Conservation (phyloP, 1,139 yeast genomes). For the Kurtzmaniella quercitrusa region DNA sequence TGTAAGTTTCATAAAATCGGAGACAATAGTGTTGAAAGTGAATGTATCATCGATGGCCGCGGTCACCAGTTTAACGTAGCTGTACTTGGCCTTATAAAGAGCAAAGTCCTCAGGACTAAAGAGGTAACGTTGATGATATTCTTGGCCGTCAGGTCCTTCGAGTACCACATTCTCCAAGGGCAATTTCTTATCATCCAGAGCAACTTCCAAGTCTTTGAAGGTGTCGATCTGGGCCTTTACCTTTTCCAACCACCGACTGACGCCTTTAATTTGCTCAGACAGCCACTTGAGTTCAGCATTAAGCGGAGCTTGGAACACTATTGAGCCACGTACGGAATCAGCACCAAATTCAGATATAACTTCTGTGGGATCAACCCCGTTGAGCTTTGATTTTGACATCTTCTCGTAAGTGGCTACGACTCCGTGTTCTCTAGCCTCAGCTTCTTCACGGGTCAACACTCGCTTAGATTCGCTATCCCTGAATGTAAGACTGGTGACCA, state of each 20-base stretch:
- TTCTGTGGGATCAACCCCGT: slow-evolving; percentile 86
- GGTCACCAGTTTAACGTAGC: slow-evolving; percentile 40
- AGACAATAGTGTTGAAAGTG: slow-evolving; percentile 77
- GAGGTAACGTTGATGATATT: slow-evolving; percentile 4
- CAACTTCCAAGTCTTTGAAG: not conserved
- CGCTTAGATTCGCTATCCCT: slow-evolving; percentile 67
- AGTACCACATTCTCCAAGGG: not conserved
- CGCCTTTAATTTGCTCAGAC: slow-evolving; percentile 78
- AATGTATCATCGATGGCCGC: slow-evolving; percentile 55
- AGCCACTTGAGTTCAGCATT: slow-evolving; percentile 85
- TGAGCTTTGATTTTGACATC: slow-evolving; percentile 93
- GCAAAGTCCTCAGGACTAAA: not conserved
- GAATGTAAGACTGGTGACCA: slow-evolving; percentile 93
- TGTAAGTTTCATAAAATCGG: slow-evolving; percentile 86
- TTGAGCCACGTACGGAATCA: slow-evolving; percentile 91
- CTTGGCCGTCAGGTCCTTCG: not conserved
- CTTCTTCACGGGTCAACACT: slow-evolving; percentile 74
- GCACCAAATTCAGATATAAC: slow-evolving; percentile 84
- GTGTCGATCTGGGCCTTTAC: slow-evolving; percentile 30
- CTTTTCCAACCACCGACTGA: slow-evolving; percentile 78
- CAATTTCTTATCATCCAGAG: not conserved
- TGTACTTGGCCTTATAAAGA: slow-evolving; percentile 1
- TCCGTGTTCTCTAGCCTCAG: slow-evolving; percentile 37
- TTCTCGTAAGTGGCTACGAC: slow-evolving; percentile 63
- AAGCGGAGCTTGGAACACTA: slow-evolving; percentile 91